These are phyloP conservation scores for Leptomonas seymouri DNA, from an alignment of 208 protist species.

Conservation along the genomic window DNA sequence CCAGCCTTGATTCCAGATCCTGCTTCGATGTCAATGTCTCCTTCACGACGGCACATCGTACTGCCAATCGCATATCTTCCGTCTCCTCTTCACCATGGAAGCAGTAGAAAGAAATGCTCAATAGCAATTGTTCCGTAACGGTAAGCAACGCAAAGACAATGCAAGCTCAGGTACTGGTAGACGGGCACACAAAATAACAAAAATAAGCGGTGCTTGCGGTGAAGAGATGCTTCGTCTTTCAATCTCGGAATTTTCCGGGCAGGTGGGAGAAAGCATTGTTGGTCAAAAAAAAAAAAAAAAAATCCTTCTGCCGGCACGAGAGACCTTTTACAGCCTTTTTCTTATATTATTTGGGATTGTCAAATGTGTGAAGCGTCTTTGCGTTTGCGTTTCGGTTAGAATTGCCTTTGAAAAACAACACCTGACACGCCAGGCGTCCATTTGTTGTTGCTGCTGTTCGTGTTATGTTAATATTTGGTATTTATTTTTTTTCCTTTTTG, in stretches of 20 bases:
- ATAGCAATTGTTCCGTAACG: too few species aligned
- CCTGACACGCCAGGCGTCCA: not conserved
- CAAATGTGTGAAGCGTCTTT: too few species aligned
- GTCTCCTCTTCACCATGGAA: too few species aligned
- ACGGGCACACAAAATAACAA: not conserved
- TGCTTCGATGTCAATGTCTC: not conserved
- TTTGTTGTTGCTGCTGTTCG: not conserved
- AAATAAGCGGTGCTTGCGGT: not conserved
- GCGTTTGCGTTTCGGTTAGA: too few species aligned
- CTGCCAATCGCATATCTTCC: too few species aligned
- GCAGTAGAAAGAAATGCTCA: too few species aligned
- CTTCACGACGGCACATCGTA: too few species aligned
- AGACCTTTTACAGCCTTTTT: not conserved
- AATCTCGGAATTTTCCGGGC: slow-evolving; percentile 11
- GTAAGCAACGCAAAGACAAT: too few species aligned
- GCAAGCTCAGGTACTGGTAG: not conserved
- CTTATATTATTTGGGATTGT: not conserved
- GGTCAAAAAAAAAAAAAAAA: too few species aligned
- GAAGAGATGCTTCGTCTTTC: not conserved
- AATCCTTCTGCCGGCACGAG: too few species aligned
- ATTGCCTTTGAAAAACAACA: slow-evolving; percentile 1
- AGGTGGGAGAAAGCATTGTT: not conserved
- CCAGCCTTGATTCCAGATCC: not conserved
- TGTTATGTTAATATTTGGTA: not conserved
- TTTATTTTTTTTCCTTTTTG: not conserved